Conservation (phyloP, 1,284 basidiomycete genomes). For the Ganoderma lucidum region DNA sequence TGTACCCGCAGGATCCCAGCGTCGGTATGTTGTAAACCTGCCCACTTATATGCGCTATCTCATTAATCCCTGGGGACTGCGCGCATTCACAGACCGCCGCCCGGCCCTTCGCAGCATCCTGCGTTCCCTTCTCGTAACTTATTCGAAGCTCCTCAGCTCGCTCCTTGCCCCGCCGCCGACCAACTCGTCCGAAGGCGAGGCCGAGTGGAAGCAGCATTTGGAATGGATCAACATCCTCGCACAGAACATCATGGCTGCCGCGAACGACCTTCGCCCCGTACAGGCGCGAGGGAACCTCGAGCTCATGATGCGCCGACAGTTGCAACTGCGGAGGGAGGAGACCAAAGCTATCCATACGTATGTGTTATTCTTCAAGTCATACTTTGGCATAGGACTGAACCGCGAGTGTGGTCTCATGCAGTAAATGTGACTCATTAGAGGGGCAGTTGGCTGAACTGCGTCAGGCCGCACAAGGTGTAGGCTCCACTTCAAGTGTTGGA, state of each 20-base stretch:
- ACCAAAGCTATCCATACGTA: slow-evolving; percentile 70
- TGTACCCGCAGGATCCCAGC: slow-evolving; percentile 75
- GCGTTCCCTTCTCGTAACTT: slow-evolving; percentile 74
- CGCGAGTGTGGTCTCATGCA: slow-evolving; percentile 36
- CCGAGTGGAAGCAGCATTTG: slow-evolving; percentile 75
- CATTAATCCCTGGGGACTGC: slow-evolving; percentile 1
- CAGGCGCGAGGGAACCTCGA: slow-evolving; percentile 81
- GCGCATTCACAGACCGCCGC: slow-evolving; percentile 61
- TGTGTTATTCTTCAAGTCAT: slow-evolving; percentile 32
- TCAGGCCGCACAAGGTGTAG: slow-evolving; percentile 40
- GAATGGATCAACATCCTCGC: slow-evolving; percentile 80
- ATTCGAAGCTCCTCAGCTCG: slow-evolving; percentile 69
- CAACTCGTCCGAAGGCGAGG: slow-evolving; percentile 47
- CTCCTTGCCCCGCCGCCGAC: slow-evolving; percentile 70
- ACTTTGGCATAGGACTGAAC: neutral
- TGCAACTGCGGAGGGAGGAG: slow-evolving; percentile 74
- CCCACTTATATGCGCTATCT: neutral
- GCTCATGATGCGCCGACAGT: slow-evolving; percentile 77
- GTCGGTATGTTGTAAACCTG: slow-evolving; percentile 53
- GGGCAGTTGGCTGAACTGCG: slow-evolving; percentile 63
- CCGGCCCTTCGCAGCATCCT: slow-evolving; percentile 73
- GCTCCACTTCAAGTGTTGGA: slow-evolving; percentile 8
- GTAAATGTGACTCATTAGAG: slow-evolving; percentile 76
- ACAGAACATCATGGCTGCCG: slow-evolving; percentile 85
- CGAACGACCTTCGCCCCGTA: slow-evolving; percentile 82